phyloP scores from a whole-genome alignment of 768 basidiomycete species.

The Solioccasus polychromus region DNA sequence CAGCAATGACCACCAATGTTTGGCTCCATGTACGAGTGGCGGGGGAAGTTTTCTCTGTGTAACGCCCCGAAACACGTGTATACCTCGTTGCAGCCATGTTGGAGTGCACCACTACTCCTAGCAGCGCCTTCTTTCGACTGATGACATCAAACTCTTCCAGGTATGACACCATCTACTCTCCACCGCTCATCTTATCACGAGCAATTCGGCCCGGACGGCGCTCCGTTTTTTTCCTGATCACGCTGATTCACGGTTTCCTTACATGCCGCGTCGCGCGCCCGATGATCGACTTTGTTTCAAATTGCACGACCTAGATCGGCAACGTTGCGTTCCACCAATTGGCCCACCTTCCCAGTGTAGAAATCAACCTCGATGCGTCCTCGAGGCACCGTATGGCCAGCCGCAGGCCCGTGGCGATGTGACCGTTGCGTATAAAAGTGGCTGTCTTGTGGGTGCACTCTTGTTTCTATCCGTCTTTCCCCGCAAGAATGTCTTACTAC shows the following conservation, averaged over 20 bases:
- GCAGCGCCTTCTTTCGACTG: slow-evolving; percentile 5
- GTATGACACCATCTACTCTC: not conserved
- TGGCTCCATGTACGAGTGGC: too few relatives aligned
- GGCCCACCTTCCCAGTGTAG: slow-evolving; percentile 14
- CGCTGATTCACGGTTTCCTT: slow-evolving; percentile 3
- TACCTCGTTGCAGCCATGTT: slow-evolving; percentile 15
- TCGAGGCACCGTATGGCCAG: slow-evolving; percentile 26
- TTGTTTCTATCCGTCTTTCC: slow-evolving; percentile 8
- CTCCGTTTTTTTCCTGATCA: slow-evolving; percentile 20
- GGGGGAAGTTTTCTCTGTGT: too few relatives aligned
- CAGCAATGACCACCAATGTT: not conserved
- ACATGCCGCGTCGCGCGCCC: slow-evolving; percentile 4
- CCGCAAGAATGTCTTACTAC: slow-evolving; percentile 42
- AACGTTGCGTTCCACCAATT: slow-evolving; percentile 10
- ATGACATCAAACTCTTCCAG: slow-evolving; percentile 1
- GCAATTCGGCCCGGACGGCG: slow-evolving; percentile 13
- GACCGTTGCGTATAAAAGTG: slow-evolving; percentile 24
- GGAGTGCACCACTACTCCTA: slow-evolving; percentile 8
- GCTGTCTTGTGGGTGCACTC: not conserved
- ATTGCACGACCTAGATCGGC: slow-evolving; percentile 14
- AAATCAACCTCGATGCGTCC: slow-evolving; percentile 24
- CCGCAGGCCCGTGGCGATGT: slow-evolving; percentile 16
- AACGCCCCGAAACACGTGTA: slow-evolving; percentile 14
- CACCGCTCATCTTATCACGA: not conserved
- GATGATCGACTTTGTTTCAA: slow-evolving; percentile 20